Evolutionary conservation across 2,329 filamentous ascomycete species (phyloP).

Genomic region (Aureobasidium melanogenum): DNA sequence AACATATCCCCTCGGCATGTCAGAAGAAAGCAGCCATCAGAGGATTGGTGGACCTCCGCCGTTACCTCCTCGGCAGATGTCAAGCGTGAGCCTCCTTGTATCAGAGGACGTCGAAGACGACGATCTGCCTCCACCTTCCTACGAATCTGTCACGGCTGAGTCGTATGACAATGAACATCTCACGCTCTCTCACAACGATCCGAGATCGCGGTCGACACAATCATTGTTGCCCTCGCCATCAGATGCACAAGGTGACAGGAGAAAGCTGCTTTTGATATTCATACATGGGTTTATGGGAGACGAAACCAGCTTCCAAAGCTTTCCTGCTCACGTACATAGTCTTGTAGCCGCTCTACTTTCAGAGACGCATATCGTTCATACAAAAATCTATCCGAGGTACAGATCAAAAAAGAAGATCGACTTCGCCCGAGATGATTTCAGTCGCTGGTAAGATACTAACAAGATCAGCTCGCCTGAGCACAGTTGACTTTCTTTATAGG

Average conservation of each 20-base stretch:
- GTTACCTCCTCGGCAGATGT: conserved; percentile 1
- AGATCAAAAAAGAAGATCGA: conserved; percentile 64
- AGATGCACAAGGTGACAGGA: conserved; percentile 26
- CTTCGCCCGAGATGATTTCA: conserved; percentile 74
- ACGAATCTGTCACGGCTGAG: conserved; percentile 2
- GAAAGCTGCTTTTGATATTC: conserved; percentile 66
- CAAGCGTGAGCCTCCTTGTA: neutral
- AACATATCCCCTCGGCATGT: neutral
- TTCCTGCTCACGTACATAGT: conserved; percentile 79
- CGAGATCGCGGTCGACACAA: conserved; percentile 37
- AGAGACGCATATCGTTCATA: conserved; percentile 72
- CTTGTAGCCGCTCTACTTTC: conserved; percentile 57
- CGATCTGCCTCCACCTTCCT: conserved; percentile 12
- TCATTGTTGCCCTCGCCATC: conserved; percentile 33
- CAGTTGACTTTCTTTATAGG: conserved; percentile 33
- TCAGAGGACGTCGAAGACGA: conserved; percentile 14
- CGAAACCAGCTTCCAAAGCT: conserved; percentile 77
- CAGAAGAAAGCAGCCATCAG: neutral
- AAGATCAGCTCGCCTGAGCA: neutral
- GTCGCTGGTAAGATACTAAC: conserved; percentile 50
- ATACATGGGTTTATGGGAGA: conserved; percentile 88
- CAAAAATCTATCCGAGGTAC: conserved; percentile 77
- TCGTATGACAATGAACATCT: neutral
- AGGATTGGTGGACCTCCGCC: conserved; percentile 3
- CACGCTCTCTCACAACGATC: conserved; percentile 25